These are phyloP conservation scores for Ophiostoma quercus DNA, from an alignment of 2,329 filamentous ascomycete genomes.

Conservation along the genomic window DNA sequence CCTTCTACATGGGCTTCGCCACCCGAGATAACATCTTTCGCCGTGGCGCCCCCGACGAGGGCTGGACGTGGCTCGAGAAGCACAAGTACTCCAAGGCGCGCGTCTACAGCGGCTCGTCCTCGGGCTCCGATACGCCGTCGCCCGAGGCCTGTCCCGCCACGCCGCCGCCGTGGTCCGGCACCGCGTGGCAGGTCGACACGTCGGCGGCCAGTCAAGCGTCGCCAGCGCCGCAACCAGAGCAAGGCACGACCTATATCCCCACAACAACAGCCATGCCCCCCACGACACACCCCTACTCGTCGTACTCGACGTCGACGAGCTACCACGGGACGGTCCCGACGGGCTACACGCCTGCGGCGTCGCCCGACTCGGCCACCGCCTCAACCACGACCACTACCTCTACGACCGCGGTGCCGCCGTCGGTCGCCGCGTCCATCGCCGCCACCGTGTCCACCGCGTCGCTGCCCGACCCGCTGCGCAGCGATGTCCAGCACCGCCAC, in stretches of 20 bases:
- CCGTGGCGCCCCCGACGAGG: neutral
- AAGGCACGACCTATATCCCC: too few relatives aligned
- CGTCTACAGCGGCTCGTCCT: neutral
- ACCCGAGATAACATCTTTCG: neutral
- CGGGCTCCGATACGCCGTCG: neutral
- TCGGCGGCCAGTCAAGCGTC: too few relatives aligned
- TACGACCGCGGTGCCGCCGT: too few relatives aligned
- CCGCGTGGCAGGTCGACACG: neutral
- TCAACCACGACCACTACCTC: neutral
- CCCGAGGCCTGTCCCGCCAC: neutral
- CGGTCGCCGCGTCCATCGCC: too few relatives aligned
- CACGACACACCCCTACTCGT: neutral
- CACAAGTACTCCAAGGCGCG: neutral
- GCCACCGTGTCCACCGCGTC: neutral
- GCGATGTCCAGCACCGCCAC: neutral
- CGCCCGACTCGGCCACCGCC: neutral
- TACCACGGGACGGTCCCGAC: neutral
- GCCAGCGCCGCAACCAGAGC: too few relatives aligned
- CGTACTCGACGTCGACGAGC: neutral
- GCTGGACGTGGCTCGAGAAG: neutral
- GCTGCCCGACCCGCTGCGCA: neutral
- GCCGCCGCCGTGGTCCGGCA: neutral
- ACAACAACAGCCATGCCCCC: neutral
- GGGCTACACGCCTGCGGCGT: neutral
- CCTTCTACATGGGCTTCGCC: slow-evolving; percentile 49